These are phyloP conservation scores for Astragalus membranaceus DNA, from an alignment of 306 rosid genomes.

Conservation along the genomic window DNA sequence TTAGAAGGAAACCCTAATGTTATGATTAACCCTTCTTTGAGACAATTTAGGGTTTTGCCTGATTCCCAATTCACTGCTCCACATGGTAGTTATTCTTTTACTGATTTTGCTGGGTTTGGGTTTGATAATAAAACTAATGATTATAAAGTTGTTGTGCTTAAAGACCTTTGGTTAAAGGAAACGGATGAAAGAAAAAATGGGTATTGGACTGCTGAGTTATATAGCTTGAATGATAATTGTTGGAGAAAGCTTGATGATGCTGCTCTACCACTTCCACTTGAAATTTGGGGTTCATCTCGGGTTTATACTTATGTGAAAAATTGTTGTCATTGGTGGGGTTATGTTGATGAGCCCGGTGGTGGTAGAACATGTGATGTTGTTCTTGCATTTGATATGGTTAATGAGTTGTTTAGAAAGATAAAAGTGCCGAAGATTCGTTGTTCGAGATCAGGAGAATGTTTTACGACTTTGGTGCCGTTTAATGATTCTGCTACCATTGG, in stretches of 20 bases:
- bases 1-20: slow-evolving; percentile 24
- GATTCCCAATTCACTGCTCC: background rate
- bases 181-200: slow-evolving; percentile 15
- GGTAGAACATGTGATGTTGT: background rate
- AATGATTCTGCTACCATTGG: slow-evolving; percentile 5
- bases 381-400: slow-evolving; percentile 21
- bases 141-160: slow-evolving; percentile 15
- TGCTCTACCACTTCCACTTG: background rate
- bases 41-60: slow-evolving; percentile 12
- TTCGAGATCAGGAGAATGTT: background rate
- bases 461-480: slow-evolving; percentile 8
- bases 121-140: slow-evolving; percentile 17
- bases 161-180: slow-evolving; percentile 13
- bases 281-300: slow-evolving; percentile 14
- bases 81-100: background rate
- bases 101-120: slow-evolving; percentile 15
- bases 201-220: slow-evolving; percentile 13
- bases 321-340: slow-evolving; percentile 24
- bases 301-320: slow-evolving; percentile 15
- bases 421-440: background rate
- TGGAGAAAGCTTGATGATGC: slow-evolving; percentile 14
- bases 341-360: background rate
- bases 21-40: slow-evolving; percentile 18
- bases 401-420: slow-evolving; percentile 20
- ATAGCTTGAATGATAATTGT: slow-evolving; percentile 8